Evolutionary conservation across 208 protist genomes (phyloP).

Genomic region (Leishmania arabica): DNA sequence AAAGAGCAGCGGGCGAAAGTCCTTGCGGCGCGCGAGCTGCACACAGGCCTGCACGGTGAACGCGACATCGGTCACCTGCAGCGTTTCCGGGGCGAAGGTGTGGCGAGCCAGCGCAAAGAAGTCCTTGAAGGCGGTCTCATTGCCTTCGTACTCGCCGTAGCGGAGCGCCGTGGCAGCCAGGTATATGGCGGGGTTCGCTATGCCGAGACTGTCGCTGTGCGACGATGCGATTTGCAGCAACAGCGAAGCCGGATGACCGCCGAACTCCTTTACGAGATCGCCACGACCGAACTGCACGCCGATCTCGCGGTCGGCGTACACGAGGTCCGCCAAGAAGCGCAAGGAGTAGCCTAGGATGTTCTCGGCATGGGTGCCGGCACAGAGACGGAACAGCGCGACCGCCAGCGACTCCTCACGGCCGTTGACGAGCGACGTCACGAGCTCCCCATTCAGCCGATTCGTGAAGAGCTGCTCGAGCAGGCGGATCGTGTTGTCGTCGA

Average conservation of each 20-base stretch:
- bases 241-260: constrained; percentile 43
- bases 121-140: constrained; percentile 45
- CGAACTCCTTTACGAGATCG: constrained; percentile 49
- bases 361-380: constrained; percentile 40
- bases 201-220: constrained; percentile 46
- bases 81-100: constrained; percentile 56
- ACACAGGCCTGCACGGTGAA: constrained; percentile 82
- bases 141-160: constrained; percentile 52
- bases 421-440: constrained; percentile 58
- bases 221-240: constrained; percentile 54
- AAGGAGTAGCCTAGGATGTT: constrained; percentile 68
- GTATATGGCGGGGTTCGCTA: constrained; percentile 77
- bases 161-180: constrained; percentile 74
- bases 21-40: constrained; percentile 75
- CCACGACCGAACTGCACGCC: constrained; percentile 54
- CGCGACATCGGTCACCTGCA: constrained; percentile 63
- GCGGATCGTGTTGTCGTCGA: constrained; percentile 60
- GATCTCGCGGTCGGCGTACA: constrained; percentile 41
- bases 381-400: constrained; percentile 60
- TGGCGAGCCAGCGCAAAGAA: constrained; percentile 66
- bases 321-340: constrained; percentile 82
- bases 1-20: constrained; percentile 75
- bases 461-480: constrained; percentile 83
- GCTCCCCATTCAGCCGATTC: constrained; percentile 54
- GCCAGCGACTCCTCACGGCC: constrained; percentile 59